Base-by-base conservation (phyloP, 805 yeast species). In the Candida ficus region DNA sequence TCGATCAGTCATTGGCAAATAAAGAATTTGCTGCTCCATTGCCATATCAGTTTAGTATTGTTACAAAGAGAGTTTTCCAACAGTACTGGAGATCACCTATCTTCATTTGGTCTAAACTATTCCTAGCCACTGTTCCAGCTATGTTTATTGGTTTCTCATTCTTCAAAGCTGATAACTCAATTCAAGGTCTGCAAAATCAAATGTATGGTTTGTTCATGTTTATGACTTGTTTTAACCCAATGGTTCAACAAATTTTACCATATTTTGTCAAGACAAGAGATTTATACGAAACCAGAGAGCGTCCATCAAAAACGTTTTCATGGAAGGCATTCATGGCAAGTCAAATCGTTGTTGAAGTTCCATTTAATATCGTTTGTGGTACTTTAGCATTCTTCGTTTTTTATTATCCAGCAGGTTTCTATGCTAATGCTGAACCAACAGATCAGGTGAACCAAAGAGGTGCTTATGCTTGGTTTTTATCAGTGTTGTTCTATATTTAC, bases 151-250 rank as follows among this genome's bases (percentile, higher is more conserved):
- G 89, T 41, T 83, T 83, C 60, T 73, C 88, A 4, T 80, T 82
- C 62, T 85, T 75, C 68, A 79, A 78, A 46, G 84, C 91, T 21
- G 67, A 68, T 43, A 72, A 68, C 20, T 70, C 86, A 3, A 54
- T 73, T 35, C 91, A 77, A 62, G 81, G 85, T 56, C 60, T 85
- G 53, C 95, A 87, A 60, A 85, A 86, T 62, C 93, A 83, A 65
- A 78, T 84, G 88, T 76, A 83, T 52, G 70, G 88, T 4, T 56
- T 81, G 31, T 85, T 84, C 65, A 82, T 83, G 88, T 73, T 78
- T 52, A 55, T 76, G 30, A 69, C 76, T 50, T 64, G 73, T 36
- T 70, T 78, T 62, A 69, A 70, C 48, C 78, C 83, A 20, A 53
- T 79, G 50, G 54, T 78, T 35, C 76, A 79, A 49, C 89, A 83